Percentiles rank a stretch among this genome's conserved stretches.
These are phyloP conservation scores for Lachancea lanzarotensis DNA, from an alignment of 805 yeast species.

Conservation along the genomic window DNA sequence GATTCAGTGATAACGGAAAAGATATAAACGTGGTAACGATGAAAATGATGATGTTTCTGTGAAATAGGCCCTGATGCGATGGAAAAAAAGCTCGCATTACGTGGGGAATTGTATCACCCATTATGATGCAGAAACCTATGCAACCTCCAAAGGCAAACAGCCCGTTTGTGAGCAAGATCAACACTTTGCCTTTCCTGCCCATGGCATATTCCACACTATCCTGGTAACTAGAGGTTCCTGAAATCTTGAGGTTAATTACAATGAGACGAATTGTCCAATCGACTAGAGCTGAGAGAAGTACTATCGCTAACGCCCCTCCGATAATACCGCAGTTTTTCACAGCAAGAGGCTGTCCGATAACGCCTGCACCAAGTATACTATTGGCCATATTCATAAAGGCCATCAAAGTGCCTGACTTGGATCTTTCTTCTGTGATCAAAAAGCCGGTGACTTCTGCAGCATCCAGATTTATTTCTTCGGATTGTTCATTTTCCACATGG, in stretches of 20 bases:
- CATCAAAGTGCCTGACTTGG: conserved; percentile 60
- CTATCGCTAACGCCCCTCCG: conserved; percentile 61
- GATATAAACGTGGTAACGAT: conserved; percentile 67
- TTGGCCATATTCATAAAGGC: conserved; percentile 98
- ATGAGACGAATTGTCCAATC: conserved; percentile 86
- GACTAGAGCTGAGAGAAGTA: conserved; percentile 57
- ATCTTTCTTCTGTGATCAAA: conserved; percentile 5
- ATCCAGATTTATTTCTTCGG: conserved; percentile 15
- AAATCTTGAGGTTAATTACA: conserved; percentile 71
- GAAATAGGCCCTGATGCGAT: conserved; percentile 36
- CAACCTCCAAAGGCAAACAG: conserved; percentile 92
- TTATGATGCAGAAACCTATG: conserved; percentile 88
- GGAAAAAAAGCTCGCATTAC: conserved; percentile 67
- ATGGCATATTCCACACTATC: conserved; percentile 76
- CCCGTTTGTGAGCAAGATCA: conserved; percentile 71
- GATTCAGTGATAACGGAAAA: conserved; percentile 72
- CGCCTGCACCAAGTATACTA: conserved; percentile 91
- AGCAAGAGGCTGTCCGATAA: conserved; percentile 90
- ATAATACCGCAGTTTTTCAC: conserved; percentile 71
- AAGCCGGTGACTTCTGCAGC: conserved; percentile 12
- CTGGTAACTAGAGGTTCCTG: conserved; percentile 75
- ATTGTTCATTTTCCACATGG: background rate
- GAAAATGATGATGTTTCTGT: conserved; percentile 64
- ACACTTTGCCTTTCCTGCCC: conserved; percentile 63
- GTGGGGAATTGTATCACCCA: conserved; percentile 93